phyloP scores from a whole-genome alignment of 495 filamentous ascomycete genomes.

The Penicillium desertorum region DNA sequence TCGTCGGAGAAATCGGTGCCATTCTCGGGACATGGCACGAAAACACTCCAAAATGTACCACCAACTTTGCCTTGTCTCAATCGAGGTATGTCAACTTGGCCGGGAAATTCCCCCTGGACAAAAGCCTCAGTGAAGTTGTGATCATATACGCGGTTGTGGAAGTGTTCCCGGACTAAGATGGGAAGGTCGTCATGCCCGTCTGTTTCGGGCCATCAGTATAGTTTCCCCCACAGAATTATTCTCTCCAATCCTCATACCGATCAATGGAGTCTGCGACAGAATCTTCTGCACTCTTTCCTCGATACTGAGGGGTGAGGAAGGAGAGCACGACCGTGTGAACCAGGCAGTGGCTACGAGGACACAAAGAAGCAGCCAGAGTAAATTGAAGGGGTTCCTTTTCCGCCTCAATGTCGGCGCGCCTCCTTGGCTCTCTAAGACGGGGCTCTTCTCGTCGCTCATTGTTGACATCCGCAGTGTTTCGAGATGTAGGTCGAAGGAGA shows the following conservation, averaged over 20 bases:
- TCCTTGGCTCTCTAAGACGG: constrained; percentile 3
- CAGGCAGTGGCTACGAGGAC: constrained; percentile 16
- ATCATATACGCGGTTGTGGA: constrained; percentile 75
- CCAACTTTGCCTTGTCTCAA: constrained; percentile 50
- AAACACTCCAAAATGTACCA: constrained; percentile 91
- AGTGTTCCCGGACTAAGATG: constrained; percentile 64
- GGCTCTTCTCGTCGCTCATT: constrained; percentile 3
- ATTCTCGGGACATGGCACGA: constrained; percentile 70
- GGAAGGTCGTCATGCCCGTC: constrained; percentile 94
- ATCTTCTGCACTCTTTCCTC: constrained; percentile 69
- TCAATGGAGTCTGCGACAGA: constrained; percentile 70
- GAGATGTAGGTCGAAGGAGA: not conserved
- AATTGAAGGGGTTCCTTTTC: not conserved
- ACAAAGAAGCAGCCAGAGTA: constrained; percentile 18
- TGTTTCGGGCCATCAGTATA: constrained; percentile 31
- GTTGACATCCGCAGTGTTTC: not conserved
- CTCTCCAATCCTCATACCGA: constrained; percentile 54
- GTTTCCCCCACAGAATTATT: not conserved
- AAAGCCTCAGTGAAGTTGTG: constrained; percentile 70
- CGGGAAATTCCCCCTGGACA: constrained; percentile 59
- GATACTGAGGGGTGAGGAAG: constrained; percentile 38
- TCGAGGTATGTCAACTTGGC: constrained; percentile 82
- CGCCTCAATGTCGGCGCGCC: not conserved
- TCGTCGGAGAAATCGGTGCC: constrained; percentile 68
- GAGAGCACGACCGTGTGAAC: constrained; percentile 19